Evolutionary conservation across 495 filamentous ascomycete genomes (phyloP).

Genomic region (Penicillium nucicola): DNA sequence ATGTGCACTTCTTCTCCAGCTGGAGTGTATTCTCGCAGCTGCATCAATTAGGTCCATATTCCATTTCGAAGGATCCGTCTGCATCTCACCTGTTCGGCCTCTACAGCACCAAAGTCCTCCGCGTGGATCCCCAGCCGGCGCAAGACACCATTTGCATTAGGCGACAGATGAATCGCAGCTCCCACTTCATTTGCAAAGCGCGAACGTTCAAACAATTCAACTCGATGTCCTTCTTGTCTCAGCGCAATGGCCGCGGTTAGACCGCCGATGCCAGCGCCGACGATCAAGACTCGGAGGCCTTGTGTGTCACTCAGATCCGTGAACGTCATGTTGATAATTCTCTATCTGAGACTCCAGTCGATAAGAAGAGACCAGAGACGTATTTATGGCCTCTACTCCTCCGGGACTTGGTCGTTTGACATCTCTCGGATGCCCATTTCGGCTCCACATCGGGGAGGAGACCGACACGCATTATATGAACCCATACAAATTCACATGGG

Average conservation of each 20-base stretch:
- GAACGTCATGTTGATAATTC: slow-evolving; percentile 1
- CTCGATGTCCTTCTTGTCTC: slow-evolving; percentile 51
- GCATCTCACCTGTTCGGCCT: slow-evolving; percentile 23
- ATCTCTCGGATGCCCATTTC: slow-evolving; percentile 21
- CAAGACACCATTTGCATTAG: slow-evolving; percentile 53
- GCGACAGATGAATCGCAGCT: slow-evolving; percentile 52
- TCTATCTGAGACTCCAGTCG: too few species aligned
- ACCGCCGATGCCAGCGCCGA: slow-evolving; percentile 58
- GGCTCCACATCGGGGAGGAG: slow-evolving; percentile 29
- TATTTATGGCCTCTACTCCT: neutral
- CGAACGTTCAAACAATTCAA: slow-evolving; percentile 53
- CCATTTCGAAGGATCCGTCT: neutral
- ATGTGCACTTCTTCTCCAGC: slow-evolving; percentile 33
- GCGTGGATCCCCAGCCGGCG: slow-evolving; percentile 40
- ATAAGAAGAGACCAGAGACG: too few species aligned
- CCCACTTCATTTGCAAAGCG: slow-evolving; percentile 52
- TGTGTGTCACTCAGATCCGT: slow-evolving; percentile 9
- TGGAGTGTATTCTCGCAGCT: slow-evolving; percentile 32
- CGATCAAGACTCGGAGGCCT: slow-evolving; percentile 42
- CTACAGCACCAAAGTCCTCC: slow-evolving; percentile 31
- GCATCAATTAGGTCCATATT: neutral
- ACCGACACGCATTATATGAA: neutral
- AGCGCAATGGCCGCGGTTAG: slow-evolving; percentile 52
- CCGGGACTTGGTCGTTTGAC: neutral
- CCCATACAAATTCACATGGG: neutral